A percentile compares a stretch with the other conserved stretches of the same genome.
Conservation (phyloP, 75 land plant species). For the Cupressus sempervirens region DNA sequence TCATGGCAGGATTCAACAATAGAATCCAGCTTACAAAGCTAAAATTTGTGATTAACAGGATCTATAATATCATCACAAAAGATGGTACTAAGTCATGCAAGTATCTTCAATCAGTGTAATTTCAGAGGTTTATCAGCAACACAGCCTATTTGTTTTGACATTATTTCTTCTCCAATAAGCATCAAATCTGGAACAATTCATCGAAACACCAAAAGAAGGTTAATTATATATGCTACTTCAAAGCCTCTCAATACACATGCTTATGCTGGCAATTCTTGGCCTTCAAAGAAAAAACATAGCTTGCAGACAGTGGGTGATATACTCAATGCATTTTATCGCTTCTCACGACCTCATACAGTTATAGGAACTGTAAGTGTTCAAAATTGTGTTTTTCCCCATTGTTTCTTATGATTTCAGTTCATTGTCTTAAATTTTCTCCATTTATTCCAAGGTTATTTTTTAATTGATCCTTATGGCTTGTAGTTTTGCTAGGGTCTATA, state of each 20-base stretch:
- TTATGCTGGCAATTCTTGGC: slow-evolving; percentile 7
- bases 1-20: neutral
- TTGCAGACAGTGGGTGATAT: neutral
- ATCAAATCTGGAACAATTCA: neutral
- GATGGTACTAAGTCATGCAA: neutral
- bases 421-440: neutral
- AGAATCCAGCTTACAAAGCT: neutral
- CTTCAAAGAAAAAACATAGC: neutral
- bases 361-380: slow-evolving; percentile 76
- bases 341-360: slow-evolving; percentile 95
- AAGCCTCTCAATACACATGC: slow-evolving; percentile 5
- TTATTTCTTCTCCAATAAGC: neutral
- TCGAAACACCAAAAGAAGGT: neutral
- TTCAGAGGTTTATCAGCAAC: neutral
- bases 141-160: neutral
- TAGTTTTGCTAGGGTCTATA: neutral
- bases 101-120: neutral
- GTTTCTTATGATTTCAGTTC: neutral
- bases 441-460: neutral
- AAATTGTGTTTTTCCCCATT: neutral
- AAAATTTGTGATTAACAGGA: slow-evolving; percentile 11
- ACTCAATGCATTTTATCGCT: slow-evolving; percentile 72
- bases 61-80: neutral
- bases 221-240: neutral
- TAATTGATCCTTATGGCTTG: slow-evolving; percentile 1